A percentile compares a stretch with the other conserved stretches of the same genome.
These are phyloP conservation scores for Hyphodiscus hymeniophilus DNA, from an alignment of 495 filamentous ascomycete species.

Conservation along the genomic window DNA sequence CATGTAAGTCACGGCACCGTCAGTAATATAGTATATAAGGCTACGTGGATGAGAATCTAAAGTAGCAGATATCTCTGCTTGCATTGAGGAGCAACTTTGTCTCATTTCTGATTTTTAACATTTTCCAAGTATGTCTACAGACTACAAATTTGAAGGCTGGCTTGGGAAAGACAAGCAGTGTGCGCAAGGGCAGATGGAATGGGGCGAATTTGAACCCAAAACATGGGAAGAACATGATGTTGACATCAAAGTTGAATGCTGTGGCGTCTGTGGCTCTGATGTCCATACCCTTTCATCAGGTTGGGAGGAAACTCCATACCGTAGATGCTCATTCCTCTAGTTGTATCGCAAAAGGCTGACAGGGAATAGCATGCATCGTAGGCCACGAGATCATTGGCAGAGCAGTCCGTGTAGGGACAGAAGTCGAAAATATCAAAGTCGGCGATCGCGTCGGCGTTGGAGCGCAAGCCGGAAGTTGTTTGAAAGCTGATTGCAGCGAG, in stretches of 20 bases:
- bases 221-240: constrained; percentile 47
- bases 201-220: constrained; percentile 26
- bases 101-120: too few relatives aligned
- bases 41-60: too few relatives aligned
- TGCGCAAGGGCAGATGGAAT: not conserved
- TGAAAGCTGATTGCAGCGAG: not conserved
- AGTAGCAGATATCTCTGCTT: not conserved
- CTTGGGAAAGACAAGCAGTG: not conserved
- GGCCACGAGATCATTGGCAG: constrained; percentile 28
- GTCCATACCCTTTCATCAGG: constrained; percentile 27
- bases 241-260: constrained; percentile 40
- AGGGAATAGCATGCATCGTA: constrained; percentile 45
- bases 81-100: too few relatives aligned
- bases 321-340: not conserved
- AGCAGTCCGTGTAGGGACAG: constrained; percentile 40
- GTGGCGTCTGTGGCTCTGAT: constrained; percentile 30
- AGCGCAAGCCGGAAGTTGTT: not conserved
- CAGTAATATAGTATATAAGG: too few relatives aligned
- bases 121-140: too few relatives aligned
- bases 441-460: not conserved
- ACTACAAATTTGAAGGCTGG: not conserved
- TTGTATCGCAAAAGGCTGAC: constrained; percentile 31
- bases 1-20: too few relatives aligned
- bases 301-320: constrained; percentile 43
- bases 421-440: constrained; percentile 32